phyloP scores from a whole-genome alignment of 805 yeast genomes.

The Candida dendrica region DNA sequence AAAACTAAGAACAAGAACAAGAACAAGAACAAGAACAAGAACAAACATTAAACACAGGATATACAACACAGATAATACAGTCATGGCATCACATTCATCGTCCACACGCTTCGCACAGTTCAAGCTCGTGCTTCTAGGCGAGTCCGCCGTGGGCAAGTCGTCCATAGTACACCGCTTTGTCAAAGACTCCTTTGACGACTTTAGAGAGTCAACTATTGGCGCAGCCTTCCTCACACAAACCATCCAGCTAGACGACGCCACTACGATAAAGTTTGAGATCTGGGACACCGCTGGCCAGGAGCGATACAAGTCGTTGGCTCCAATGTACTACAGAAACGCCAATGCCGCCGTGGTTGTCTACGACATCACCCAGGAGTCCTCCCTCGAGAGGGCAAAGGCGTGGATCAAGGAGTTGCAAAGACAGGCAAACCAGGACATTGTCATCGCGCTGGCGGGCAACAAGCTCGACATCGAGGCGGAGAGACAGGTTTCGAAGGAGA shows the following conservation, averaged over 20 bases:
- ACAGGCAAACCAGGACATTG: slow-evolving; percentile 56
- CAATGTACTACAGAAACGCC: slow-evolving; percentile 78
- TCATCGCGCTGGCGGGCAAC: slow-evolving; percentile 72
- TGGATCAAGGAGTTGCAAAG: slow-evolving; percentile 74
- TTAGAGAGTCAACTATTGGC: slow-evolving; percentile 76
- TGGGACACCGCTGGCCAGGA: slow-evolving; percentile 92
- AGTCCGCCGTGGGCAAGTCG: slow-evolving; percentile 65
- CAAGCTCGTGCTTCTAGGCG: slow-evolving; percentile 57
- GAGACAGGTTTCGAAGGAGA: slow-evolving; percentile 35
- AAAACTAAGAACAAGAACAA: neutral
- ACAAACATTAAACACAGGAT: too few relatives aligned
- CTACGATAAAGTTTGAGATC: slow-evolving; percentile 64
- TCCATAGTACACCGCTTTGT: slow-evolving; percentile 65
- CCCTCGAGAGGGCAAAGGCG: slow-evolving; percentile 60
- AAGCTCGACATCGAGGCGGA: slow-evolving; percentile 52
- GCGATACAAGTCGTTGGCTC: slow-evolving; percentile 68
- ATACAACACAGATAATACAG: neutral
- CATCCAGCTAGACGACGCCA: slow-evolving; percentile 43
- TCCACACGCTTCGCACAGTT: slow-evolving; percentile 40
- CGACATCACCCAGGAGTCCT: slow-evolving; percentile 62
- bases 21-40: neutral
- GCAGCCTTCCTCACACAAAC: slow-evolving; percentile 76
- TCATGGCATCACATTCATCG: neutral
- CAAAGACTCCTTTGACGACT: slow-evolving; percentile 64
- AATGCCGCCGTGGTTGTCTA: slow-evolving; percentile 76